Base-by-base conservation (phyloP, 805 yeast genomes). In the Metschnikowia cerradonensis region DNA sequence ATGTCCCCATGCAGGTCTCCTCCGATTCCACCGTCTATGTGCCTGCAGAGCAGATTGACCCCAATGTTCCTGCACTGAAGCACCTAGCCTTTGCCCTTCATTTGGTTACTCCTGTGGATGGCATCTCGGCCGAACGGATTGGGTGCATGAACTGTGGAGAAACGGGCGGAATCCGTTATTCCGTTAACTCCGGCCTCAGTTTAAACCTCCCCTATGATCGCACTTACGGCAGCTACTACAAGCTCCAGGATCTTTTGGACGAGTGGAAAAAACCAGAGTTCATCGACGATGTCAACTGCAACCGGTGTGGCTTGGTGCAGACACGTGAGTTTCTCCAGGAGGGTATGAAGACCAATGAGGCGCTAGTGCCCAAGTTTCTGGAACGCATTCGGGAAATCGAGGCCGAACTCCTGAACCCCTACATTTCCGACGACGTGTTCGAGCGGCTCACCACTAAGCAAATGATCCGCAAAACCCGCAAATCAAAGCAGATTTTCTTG, bases 71-170 rank as follows among this genome's bases (percentile, higher is more conserved):
- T 2, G 75, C 72, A 49, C 69, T 74, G 5, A 69, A 68, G 5
- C 59, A 72, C 6, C 77, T 77, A 59, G 77, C 74, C 26, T 75
- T 70, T 51, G 80, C 84, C 0, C 74, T 80, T 55, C 80, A 80
- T 49, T 67, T 88, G 50, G 65, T 90, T 1, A 90, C 97, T 0
- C 98, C 98, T 0, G 90, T 92, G 14, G 98, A 92, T 69, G 98
- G 98, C 2, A 71, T 88, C 3, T 79, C 84, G 26, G 92, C 90
- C 6, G 96, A 89, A 61, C 77, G 97, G 60, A 90, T 92, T 45
- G 96, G 96, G 0, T 92, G 98, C 65, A 75, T 88, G 47, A 75
- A 76, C 14, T 92, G 98, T 76, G 96, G 97, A 52, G 97, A 92
- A 61, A 88, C 83, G 67, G 97, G 96, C 49, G 97, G 97, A 2